phyloP scores from a whole-genome alignment of 2,329 filamentous ascomycete genomes.

The Pseudogymnoascus sp. region DNA sequence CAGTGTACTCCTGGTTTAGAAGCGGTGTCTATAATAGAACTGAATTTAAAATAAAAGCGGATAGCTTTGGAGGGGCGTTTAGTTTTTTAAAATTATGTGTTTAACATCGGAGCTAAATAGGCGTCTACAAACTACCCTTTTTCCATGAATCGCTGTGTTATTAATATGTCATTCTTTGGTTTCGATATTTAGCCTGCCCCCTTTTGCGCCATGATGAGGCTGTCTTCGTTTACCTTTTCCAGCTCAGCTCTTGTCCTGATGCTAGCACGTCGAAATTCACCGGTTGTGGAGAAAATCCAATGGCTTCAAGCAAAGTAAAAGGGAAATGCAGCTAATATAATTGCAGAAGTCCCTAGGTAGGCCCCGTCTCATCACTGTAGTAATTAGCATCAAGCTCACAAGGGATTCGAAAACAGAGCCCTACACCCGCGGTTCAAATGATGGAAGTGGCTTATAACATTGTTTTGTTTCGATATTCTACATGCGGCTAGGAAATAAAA shows the following conservation, averaged over 20 bases:
- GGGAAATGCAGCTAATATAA: neutral
- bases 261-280: neutral
- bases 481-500: no score
- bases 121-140: neutral
- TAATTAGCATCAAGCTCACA: no score
- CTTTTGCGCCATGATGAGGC: neutral
- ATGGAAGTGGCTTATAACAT: no score
- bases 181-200: neutral
- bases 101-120: neutral
- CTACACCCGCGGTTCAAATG: no score
- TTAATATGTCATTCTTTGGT: neutral
- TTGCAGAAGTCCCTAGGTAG: neutral
- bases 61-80: constrained; percentile 7
- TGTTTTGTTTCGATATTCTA: no score
- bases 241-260: neutral
- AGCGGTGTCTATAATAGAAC: constrained; percentile 8
- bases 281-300: neutral
- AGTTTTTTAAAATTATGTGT: constrained; percentile 4
- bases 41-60: constrained; percentile 3
- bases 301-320: neutral
- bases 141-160: neutral
- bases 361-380: no score
- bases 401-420: no score
- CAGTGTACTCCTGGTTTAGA: constrained; percentile 9
- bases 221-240: neutral